Evolutionary conservation across 495 filamentous ascomycete genomes (phyloP).

Genomic region (Friedmanniomyces endolithicus): DNA sequence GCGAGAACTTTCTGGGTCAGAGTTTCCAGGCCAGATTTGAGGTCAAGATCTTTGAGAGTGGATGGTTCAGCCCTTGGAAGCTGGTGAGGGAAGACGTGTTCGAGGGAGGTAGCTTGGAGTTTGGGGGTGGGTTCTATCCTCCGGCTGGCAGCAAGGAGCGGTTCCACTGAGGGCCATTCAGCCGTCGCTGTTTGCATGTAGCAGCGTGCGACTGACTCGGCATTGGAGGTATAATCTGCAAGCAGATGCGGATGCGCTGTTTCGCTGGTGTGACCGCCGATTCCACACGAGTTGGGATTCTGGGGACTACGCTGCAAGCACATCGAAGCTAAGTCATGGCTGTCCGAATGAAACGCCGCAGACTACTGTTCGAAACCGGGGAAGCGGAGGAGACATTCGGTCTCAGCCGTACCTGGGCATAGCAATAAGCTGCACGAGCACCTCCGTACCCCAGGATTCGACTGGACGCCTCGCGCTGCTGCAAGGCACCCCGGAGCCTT

Average conservation of each 20-base stretch:
- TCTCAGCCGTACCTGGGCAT: too few species aligned
- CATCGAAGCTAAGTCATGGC: too few species aligned
- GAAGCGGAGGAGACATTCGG: too few species aligned
- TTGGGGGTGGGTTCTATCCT: conserved; percentile 34
- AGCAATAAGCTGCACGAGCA: neutral
- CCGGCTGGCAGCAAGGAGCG: conserved; percentile 16
- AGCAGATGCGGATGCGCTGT: too few species aligned
- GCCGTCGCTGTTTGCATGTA: too few species aligned
- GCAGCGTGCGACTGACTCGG: too few species aligned
- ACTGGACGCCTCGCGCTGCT: neutral
- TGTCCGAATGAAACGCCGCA: too few species aligned
- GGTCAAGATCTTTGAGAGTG: conserved; percentile 28
- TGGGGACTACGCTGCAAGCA: too few species aligned
- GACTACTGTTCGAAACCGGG: too few species aligned
- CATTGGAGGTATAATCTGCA: too few species aligned
- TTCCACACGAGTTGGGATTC: too few species aligned
- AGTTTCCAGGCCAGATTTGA: conserved; percentile 32
- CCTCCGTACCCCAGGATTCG: neutral
- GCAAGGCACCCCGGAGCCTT: neutral
- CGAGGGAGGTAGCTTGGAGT: conserved; percentile 33
- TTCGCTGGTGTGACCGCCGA: too few species aligned
- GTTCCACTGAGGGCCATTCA: conserved; percentile 9
- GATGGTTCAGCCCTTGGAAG: conserved; percentile 28
- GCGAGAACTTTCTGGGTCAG: conserved; percentile 31
- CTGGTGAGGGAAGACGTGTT: conserved; percentile 27